Percentiles rank a stretch among this genome's conserved stretches.
phyloP scores from a whole-genome alignment of 2,329 filamentous ascomycete genomes.

The Penicillium sp. region DNA sequence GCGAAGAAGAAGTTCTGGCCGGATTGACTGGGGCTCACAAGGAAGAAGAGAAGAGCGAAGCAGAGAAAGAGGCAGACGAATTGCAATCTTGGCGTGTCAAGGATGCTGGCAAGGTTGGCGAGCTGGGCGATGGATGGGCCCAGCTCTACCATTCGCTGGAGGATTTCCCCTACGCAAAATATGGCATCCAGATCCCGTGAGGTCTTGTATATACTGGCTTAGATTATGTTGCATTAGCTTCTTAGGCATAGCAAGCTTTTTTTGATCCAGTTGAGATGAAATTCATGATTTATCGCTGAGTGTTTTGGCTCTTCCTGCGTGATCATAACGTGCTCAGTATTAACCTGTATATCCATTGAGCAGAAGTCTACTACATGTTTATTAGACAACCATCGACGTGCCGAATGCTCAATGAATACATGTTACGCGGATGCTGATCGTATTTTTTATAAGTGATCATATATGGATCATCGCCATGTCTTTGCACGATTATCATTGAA shows the following conservation, averaged over 20 bases:
- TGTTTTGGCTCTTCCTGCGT: not conserved
- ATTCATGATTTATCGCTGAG: not conserved
- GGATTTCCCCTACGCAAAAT: constrained; percentile 59
- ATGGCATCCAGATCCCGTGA: constrained; percentile 49
- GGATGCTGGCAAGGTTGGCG: constrained; percentile 50
- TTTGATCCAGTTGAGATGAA: not conserved
- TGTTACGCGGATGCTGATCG: too few relatives aligned
- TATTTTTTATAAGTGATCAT: too few relatives aligned
- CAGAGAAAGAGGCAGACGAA: constrained; percentile 40
- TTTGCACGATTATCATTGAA: too few relatives aligned
- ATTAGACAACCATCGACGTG: too few relatives aligned
- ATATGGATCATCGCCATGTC: too few relatives aligned
- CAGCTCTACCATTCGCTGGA: constrained; percentile 54
- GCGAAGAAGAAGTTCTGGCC: constrained; percentile 78
- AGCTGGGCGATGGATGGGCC: constrained; percentile 61
- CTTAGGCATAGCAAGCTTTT: not conserved
- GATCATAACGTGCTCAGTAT: not conserved
- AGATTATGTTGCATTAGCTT: not conserved
- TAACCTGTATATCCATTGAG: not conserved
- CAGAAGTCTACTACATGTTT: not conserved
- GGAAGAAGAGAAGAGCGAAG: constrained; percentile 47
- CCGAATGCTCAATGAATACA: too few relatives aligned
- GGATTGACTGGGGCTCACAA: constrained; percentile 72
- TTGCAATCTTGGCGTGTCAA: constrained; percentile 38
- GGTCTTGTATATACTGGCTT: not conserved